Evolutionary conservation across 345 rosid genomes (phyloP).

Genomic region (Populus deltoides): DNA sequence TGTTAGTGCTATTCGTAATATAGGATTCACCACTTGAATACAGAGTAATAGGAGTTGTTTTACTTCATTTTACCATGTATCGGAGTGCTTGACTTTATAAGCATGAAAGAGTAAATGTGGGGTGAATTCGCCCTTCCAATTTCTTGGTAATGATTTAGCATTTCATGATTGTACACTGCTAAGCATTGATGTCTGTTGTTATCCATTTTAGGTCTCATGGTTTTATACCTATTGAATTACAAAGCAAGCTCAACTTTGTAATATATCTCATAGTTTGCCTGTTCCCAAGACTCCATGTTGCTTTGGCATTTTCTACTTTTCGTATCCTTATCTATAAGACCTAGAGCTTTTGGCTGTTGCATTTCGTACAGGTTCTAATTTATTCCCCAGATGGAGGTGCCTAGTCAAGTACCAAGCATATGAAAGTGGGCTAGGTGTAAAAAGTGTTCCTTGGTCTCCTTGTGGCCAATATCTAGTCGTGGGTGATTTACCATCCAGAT

Average conservation of each 20-base stretch:
- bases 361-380: conserved; percentile 64
- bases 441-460: conserved; percentile 91
- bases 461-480: conserved; percentile 95
- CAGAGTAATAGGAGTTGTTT: conserved; percentile 46
- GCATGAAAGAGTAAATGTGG: background rate
- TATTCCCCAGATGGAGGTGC: conserved; percentile 96
- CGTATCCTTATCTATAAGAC: background rate
- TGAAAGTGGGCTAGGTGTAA: conserved; percentile 95
- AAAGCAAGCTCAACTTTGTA: background rate
- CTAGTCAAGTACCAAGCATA: conserved; percentile 90
- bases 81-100: background rate
- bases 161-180: background rate
- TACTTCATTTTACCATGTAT: background rate
- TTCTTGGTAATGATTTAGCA: background rate
- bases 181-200: background rate
- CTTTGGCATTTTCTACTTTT: background rate
- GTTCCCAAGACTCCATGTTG: background rate
- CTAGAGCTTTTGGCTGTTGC: conserved; percentile 5
- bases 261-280: background rate
- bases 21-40: conserved; percentile 95
- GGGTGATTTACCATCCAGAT: too few species aligned
- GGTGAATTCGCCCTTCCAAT: background rate
- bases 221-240: background rate
- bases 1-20: conserved; percentile 73
- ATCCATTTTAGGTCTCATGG: background rate